Base-by-base conservation (phyloP, 2,329 filamentous ascomycete species). In the Mycosphaerelloides madeirae region DNA sequence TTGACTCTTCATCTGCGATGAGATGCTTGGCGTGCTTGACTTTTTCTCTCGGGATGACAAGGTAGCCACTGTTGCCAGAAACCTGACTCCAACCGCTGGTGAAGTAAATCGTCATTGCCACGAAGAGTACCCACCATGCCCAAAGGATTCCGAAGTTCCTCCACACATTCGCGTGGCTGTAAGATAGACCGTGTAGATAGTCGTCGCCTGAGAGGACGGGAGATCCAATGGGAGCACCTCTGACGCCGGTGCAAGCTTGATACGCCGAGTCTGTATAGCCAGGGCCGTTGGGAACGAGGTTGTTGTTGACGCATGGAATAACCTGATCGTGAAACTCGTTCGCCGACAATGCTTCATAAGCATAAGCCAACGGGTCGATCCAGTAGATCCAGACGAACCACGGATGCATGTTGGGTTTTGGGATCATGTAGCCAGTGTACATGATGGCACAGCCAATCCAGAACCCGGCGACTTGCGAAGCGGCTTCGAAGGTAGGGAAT, bases 131-230 rank as follows among this genome's bases (percentile, higher is more conserved):
- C 78, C 80, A 84, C 72, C 73, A 84, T 0, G 73, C 79, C 72
- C 78, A 81, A 32, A 83, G 56, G 42, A 88, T 84, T 1, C 83
- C 84, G 44, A 85, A 73, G 57, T 87, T 87, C 9, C 83, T 58
- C 61, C 61, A 65, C 5, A 68, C 56, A 37, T 69, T 63, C 4
- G 60, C 62, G 43, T 62, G 59, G 12, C 57, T 62, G 52, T 68
- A 71, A 0, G 75, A 76, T 0, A 85, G 65, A 1, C 73, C 76
- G 0, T 55, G 60, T 3, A 85, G 78, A 52, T 78, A 86, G 1
- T 73, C 68, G 47, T 84, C 80, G 1, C 83, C 83, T 14, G 68
- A 78, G 4, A 86, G 77, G 1, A 68, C 75, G 3, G 58, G 55
- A 33, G 71, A 65, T 0, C 81, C 81, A 0, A 76, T 63, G 1